Percentiles rank a stretch among this genome's conserved stretches.
Evolutionary conservation across 2,329 filamentous ascomycete genomes (phyloP).

Genomic region (Fusarium proliferatum): DNA sequence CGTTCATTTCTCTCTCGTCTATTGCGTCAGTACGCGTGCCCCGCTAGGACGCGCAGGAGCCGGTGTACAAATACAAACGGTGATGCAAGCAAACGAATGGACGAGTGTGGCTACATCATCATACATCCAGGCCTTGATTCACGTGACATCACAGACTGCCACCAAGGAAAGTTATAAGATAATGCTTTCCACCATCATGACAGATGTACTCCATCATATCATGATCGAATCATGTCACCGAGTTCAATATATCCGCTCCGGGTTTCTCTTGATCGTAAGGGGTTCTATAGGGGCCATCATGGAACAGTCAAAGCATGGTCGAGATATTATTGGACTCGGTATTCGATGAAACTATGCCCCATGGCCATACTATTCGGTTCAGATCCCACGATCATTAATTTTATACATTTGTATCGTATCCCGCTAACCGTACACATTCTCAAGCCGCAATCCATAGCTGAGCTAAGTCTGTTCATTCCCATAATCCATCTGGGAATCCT

Average conservation of each 20-base stretch:
- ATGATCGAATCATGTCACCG: not conserved
- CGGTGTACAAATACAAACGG: constrained; percentile 19
- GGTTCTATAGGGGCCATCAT: not conserved
- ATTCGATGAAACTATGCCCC: not conserved
- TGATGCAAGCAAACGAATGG: constrained; percentile 28
- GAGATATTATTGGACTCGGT: not conserved
- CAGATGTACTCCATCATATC: not conserved
- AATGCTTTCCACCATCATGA: constrained; percentile 9
- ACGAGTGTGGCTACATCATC: constrained; percentile 36
- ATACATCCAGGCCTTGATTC: constrained; percentile 16
- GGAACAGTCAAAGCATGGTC: not conserved
- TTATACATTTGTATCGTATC: constrained; percentile 42
- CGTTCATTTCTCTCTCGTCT: constrained; percentile 9
- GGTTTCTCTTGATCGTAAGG: not conserved
- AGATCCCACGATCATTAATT: constrained; percentile 19
- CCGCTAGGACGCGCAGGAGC: constrained; percentile 25
- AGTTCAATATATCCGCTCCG: not conserved
- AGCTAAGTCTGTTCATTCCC: constrained; percentile 12
- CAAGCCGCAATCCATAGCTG: constrained; percentile 23
- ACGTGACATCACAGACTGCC: constrained; percentile 29
- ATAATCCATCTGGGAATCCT: constrained; percentile 6
- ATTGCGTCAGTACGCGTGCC: constrained; percentile 32
- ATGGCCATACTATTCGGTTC: not conserved
- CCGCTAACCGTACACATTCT: constrained; percentile 12
- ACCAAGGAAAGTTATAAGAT: not conserved